Evolutionary conservation across 2,329 filamentous ascomycete genomes (phyloP).

Genomic region (Zymoseptoria pseudotritici): DNA sequence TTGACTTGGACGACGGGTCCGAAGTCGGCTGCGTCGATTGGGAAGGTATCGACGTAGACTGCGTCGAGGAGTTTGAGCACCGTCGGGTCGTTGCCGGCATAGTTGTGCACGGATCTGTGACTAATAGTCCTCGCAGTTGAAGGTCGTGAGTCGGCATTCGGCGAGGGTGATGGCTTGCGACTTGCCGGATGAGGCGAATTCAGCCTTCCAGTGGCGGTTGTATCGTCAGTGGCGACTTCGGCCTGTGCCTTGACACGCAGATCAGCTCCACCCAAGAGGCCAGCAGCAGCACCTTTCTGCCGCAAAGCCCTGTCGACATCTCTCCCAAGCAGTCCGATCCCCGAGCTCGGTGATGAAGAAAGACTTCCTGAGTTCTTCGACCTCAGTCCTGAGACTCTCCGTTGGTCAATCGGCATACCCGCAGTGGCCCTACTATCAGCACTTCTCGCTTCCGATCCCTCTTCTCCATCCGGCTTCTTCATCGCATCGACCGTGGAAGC

Average conservation of each 20-base stretch:
- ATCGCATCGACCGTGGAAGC: slow-evolving; percentile 39
- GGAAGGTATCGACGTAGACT: slow-evolving; percentile 66
- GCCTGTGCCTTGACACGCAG: slow-evolving; percentile 51
- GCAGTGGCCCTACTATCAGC: background rate
- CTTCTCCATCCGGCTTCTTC: background rate
- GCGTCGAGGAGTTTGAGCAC: slow-evolving; percentile 64
- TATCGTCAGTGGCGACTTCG: slow-evolving; percentile 57
- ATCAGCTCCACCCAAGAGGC: slow-evolving; percentile 52
- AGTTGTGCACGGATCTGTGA: slow-evolving; percentile 55
- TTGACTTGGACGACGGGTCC: slow-evolving; percentile 72
- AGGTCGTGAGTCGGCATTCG: slow-evolving; percentile 20
- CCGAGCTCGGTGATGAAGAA: slow-evolving; percentile 30
- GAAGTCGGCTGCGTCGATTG: slow-evolving; percentile 56
- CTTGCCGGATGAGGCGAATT: slow-evolving; percentile 41
- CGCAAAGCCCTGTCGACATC: slow-evolving; percentile 32
- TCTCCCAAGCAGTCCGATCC: slow-evolving; percentile 23
- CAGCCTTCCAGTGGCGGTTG: slow-evolving; percentile 58
- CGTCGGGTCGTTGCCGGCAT: slow-evolving; percentile 66
- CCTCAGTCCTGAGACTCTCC: slow-evolving; percentile 12
- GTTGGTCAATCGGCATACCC: slow-evolving; percentile 5
- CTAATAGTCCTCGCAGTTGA: slow-evolving; percentile 14
- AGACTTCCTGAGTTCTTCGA: slow-evolving; percentile 24
- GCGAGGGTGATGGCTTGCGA: slow-evolving; percentile 21
- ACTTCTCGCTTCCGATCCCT: background rate
- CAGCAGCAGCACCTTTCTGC: slow-evolving; percentile 51